Evolutionary conservation across 2,329 filamentous ascomycete genomes (phyloP), one percentile per base, ranked within the genome.

Genomic region (Pleurostoma richardsiae): DNA sequence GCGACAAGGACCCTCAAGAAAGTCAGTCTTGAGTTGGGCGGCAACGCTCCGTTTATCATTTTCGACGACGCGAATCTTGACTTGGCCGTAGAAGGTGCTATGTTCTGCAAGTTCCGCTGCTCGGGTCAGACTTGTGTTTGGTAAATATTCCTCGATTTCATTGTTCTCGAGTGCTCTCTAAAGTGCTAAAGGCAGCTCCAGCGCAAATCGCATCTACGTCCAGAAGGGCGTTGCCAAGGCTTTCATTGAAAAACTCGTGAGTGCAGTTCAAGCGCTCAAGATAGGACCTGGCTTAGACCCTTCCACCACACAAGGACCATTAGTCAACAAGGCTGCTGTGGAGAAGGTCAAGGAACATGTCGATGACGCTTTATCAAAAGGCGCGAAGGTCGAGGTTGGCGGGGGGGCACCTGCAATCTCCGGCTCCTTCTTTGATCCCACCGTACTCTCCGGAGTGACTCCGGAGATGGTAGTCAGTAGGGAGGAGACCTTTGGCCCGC

Each of bases 351-450:
- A 36, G 10, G 46, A 49, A 29, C 54, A 55, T 26, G 48, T 58
- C 2, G 28, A 46, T 1, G 56, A 57, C 27, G 55, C 55, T 3
- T 30, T 48, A 3, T 27, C 41, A 27, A 52, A 54, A 39, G 56
- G 56, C n/a, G 56, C 54, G 11, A 44, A 46, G 30, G 38, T 59
- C 6, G 41, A 47, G 33, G 27, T 50, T 4, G 56, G 56, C 39
- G 85, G 85, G 6, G 72, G 83, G 59, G 76, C 71, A 59, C 67
- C 83, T 44, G 70, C 78, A 5, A 77, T 85, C 33, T 84, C 85
- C 4, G 61, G 71, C 6, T 86, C 86, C 63, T 90, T 87, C 70
- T 88, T 80, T 66, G 73, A 84, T 50, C 83, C 83, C 1, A 89
- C 86, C 0, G 80, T 89, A 26, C 75, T 90, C 47, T 76, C 80